Base-by-base conservation (phyloP, 2,329 filamentous ascomycete species). In the Arthrinium phaeospermum region DNA sequence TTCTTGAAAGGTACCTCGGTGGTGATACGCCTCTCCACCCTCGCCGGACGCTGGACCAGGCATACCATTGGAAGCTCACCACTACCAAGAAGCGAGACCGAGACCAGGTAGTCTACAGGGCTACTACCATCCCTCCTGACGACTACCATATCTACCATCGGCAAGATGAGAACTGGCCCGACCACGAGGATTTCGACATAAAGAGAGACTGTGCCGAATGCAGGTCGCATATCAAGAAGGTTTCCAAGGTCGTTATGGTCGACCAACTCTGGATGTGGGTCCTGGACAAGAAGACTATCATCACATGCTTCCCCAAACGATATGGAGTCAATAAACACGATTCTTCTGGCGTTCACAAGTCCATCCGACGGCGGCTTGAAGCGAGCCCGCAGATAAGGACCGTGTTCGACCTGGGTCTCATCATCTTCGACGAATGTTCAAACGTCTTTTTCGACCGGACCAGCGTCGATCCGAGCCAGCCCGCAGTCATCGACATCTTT, bases 191-290 rank as follows among this genome's bases (percentile, higher is more conserved):
- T 13, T 72, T 75, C 0, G 64, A 67, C 0, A 74, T 72, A 1
- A 41, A 74, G 3, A 41, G n/a, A 1, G 49, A 70, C 3, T 77
- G 76, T 34, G 51, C 68, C 0, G 64, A 73, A n/a, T 77, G 73
- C 27, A 71, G 61, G 16, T 71, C 72, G 1, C 75, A 72, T 4
- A 73, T 75, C 2, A 72, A 71, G 41, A 79, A 77, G 68, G 34
- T 77, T 0, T 71, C 78, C 2, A 67, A 78, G 0, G 71, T 85
- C 2, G 72, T 85, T 6, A 85, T 85, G 83, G 83, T 85, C 0
- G 84, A 85, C 49, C 83, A 85, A 69, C 78, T 85, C 0, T 85
- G 84, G 83, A 79, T 85, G 78, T 85, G 83, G 83, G 79, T 85
- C 30, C 72, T 85, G 0, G 83, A 83, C 61, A 78, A 41, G 61